Evolutionary conservation across 148 eudicot genomes (phyloP).

Genomic region (Pouteria glomerata): DNA sequence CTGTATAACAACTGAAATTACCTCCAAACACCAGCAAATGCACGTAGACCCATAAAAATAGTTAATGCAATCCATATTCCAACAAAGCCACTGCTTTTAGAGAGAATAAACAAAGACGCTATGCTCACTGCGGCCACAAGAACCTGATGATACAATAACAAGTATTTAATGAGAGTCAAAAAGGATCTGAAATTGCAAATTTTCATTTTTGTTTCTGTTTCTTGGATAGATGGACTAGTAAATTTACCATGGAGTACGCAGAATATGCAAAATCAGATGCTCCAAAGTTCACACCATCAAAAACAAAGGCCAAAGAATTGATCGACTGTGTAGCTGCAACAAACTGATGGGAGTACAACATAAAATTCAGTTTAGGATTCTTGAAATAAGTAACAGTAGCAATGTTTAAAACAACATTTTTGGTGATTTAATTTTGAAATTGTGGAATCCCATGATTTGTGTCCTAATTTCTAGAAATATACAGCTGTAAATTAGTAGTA

Average conservation of each 20-base stretch:
- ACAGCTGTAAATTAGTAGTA: no score
- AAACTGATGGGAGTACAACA: conserved; percentile 30
- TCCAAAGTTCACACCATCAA: conserved; percentile 84
- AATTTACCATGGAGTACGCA: conserved; percentile 76
- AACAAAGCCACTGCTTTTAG: conserved; percentile 56
- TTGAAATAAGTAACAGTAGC: no score
- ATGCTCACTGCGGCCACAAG: conserved; percentile 65
- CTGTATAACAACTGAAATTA: conserved; percentile 19
- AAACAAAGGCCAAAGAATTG: conserved; percentile 70
- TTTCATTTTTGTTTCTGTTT: no score
- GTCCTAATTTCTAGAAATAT: no score
- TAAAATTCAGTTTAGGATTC: background rate
- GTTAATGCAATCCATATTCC: conserved; percentile 91
- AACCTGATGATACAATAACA: conserved; percentile 37
- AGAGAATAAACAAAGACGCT: conserved; percentile 48
- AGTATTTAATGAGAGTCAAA: background rate
- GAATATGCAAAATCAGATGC: conserved; percentile 85
- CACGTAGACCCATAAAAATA: conserved; percentile 76
- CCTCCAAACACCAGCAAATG: conserved; percentile 91
- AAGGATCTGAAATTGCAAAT: no score
- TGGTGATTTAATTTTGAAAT: no score
- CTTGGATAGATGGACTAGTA: no score
- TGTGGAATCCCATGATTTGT: no score
- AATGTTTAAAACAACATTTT: no score
- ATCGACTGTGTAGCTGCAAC: conserved; percentile 82